Conservation (phyloP, 352 stramenopile genomes). For the Globisporangium nunn region DNA sequence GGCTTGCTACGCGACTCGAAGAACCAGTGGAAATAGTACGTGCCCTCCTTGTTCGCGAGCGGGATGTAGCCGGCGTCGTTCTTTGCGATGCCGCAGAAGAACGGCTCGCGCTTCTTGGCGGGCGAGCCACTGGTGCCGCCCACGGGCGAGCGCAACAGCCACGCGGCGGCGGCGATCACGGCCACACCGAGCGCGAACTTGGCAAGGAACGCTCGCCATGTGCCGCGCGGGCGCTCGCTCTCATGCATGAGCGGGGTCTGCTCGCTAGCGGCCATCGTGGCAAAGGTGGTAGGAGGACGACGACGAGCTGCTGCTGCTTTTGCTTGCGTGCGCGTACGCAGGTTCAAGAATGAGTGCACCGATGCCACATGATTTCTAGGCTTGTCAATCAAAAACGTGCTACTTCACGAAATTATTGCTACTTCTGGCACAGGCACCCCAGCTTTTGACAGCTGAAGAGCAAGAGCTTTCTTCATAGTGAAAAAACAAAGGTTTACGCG, state of each 20-base stretch:
- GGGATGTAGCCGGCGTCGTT: constrained; percentile 26
- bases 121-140: neutral
- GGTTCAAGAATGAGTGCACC: too few species aligned
- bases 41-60: constrained; percentile 28
- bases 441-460: too few species aligned
- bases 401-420: too few species aligned
- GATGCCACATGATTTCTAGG: too few species aligned
- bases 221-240: constrained; percentile 3
- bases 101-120: constrained; percentile 5
- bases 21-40: constrained; percentile 43
- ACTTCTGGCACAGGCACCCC: too few species aligned
- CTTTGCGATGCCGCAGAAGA: constrained; percentile 15
- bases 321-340: too few species aligned
- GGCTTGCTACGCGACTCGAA: constrained; percentile 23
- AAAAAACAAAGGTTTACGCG: too few species aligned
- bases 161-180: constrained; percentile 3
- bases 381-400: too few species aligned
- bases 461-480: too few species aligned
- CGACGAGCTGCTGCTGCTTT: too few species aligned
- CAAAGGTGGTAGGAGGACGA: too few species aligned
- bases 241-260: constrained; percentile 3
- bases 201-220: constrained; percentile 7
- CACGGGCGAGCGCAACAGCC: constrained; percentile 7
- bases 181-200: constrained; percentile 7
- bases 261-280: constrained; percentile 2